These are phyloP conservation scores for Polytrichum commune DNA, from an alignment of 225 moss, liverwort and hornwort species.

Conservation along the genomic window DNA sequence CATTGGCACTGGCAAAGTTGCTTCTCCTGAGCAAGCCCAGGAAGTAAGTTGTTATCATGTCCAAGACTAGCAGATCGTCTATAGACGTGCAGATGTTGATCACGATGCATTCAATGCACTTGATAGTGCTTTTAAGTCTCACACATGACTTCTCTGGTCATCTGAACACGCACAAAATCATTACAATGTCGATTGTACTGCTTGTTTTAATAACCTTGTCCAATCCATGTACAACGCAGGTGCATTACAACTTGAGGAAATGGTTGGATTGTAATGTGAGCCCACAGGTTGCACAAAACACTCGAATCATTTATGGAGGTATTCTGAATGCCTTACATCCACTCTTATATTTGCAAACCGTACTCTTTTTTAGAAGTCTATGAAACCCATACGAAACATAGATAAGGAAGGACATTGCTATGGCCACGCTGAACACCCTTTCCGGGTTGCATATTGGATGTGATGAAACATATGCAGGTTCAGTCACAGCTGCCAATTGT, in stretches of 20 bases:
- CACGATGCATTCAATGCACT: neutral
- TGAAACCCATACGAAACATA: too few relatives aligned
- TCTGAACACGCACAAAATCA: neutral
- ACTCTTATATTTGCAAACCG: too few relatives aligned
- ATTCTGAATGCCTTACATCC: neutral
- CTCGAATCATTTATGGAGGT: slow-evolving; percentile 95
- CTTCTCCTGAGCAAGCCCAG: slow-evolving; percentile 87
- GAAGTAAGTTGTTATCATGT: slow-evolving; percentile 33
- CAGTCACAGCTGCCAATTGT: slow-evolving; percentile 79
- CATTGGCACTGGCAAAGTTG: slow-evolving; percentile 87
- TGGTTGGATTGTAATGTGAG: slow-evolving; percentile 58
- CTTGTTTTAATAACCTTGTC: neutral
- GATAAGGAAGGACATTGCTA: too few relatives aligned
- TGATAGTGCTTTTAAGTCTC: neutral
- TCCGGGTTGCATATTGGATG: too few relatives aligned
- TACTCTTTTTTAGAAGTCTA: too few relatives aligned
- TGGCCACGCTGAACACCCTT: too few relatives aligned
- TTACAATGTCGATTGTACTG: neutral
- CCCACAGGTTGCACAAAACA: slow-evolving; percentile 65
- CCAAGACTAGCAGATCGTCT: too few relatives aligned
- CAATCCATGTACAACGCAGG: slow-evolving; percentile 17
- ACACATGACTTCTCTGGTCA: neutral
- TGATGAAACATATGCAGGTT: slow-evolving; percentile 39
- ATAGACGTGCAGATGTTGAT: neutral
- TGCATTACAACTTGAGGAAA: slow-evolving; percentile 57